phyloP scores from a whole-genome alignment of 306 rosid species.

The Mimosa bimucronata region DNA sequence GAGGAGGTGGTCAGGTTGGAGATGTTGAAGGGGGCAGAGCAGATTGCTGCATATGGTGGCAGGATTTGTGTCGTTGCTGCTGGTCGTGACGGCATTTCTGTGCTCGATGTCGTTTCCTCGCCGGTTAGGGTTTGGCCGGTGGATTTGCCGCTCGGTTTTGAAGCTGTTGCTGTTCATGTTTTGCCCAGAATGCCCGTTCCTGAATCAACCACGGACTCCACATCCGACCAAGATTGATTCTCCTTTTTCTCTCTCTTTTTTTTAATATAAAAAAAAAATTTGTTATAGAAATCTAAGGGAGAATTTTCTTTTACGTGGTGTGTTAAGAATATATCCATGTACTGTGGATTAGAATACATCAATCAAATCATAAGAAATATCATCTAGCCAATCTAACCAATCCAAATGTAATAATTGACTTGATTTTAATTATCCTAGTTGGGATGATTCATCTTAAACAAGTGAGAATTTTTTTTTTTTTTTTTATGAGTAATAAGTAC shows the following conservation, averaged over 20 bases:
- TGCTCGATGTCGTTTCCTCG: conserved; percentile 54
- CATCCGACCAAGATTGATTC: neutral
- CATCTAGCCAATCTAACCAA: too few relatives aligned
- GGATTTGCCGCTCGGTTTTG: conserved; percentile 57
- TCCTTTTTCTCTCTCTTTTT: neutral
- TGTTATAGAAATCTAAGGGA: neutral
- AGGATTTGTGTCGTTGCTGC: conserved; percentile 56
- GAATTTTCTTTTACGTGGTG: too few relatives aligned
- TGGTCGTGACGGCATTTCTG: conserved; percentile 43
- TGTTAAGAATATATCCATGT: too few relatives aligned
- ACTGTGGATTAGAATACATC: too few relatives aligned
- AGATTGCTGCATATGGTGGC: conserved; percentile 61
- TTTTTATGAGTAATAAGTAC: too few relatives aligned
- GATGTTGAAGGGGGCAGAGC: conserved; percentile 61
- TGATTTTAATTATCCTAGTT: too few relatives aligned
- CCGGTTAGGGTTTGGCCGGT: conserved; percentile 47
- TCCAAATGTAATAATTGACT: too few relatives aligned
- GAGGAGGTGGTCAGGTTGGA: conserved; percentile 45
- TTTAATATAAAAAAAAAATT: neutral
- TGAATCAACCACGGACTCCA: neutral
- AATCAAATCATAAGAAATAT: too few relatives aligned
- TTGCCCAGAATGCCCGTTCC: conserved; percentile 62
- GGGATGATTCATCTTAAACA: too few relatives aligned
- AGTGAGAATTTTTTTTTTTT: too few relatives aligned
- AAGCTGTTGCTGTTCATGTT: conserved; percentile 65